phyloP scores from a whole-genome alignment of 352 stramenopile species.

The Phytophthora pisi region DNA sequence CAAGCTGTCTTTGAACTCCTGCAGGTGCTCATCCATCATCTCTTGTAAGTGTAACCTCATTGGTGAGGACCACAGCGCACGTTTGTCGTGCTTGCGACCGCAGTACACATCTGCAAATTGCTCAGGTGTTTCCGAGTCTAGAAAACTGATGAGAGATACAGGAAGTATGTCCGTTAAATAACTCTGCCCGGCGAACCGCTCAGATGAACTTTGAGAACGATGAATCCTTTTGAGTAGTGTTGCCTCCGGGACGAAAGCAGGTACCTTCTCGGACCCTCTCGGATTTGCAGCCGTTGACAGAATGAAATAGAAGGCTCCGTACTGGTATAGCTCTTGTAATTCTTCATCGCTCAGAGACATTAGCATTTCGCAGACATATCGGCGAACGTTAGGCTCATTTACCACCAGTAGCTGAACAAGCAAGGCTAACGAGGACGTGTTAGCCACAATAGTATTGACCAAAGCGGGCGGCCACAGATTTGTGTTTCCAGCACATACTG shows the following conservation, averaged over 20 bases:
- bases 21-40: constrained; percentile 77
- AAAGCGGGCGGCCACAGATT: constrained; percentile 62
- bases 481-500: constrained; percentile 21
- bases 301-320: constrained; percentile 79
- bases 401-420: constrained; percentile 75
- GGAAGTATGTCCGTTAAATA: constrained; percentile 75
- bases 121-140: constrained; percentile 69
- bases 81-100: constrained; percentile 61
- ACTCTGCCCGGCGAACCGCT: constrained; percentile 58
- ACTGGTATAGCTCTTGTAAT: constrained; percentile 60
- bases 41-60: constrained; percentile 78
- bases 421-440: constrained; percentile 48
- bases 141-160: constrained; percentile 67
- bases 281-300: constrained; percentile 45
- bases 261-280: constrained; percentile 30
- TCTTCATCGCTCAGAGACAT: constrained; percentile 52
- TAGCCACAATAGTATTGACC: constrained; percentile 63
- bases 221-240: constrained; percentile 69
- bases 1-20: constrained; percentile 68
- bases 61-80: constrained; percentile 66
- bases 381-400: constrained; percentile 51
- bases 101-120: constrained; percentile 73
- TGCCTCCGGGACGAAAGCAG: constrained; percentile 62
- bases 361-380: constrained; percentile 70
- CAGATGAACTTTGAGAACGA: constrained; percentile 58